Evolutionary conservation across 139 green algal genomes (phyloP), one percentile per base, ranked within the genome.

Genomic region (Chlamydomonas applanata): DNA sequence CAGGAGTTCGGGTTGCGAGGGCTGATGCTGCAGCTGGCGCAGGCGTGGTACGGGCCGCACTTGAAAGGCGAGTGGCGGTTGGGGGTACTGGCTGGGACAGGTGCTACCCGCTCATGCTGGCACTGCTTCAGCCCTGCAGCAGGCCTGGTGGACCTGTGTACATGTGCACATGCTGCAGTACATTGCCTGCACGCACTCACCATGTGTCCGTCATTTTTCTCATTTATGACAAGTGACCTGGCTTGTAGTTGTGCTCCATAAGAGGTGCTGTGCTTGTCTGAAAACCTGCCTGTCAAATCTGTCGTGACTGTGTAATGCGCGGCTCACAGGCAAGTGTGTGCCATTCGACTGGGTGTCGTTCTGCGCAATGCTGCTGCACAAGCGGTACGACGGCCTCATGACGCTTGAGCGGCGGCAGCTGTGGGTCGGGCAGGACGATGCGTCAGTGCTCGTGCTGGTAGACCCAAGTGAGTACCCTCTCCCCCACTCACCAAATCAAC

Each of bases 321-420:
- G n/a, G n/a, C n/a, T n/a, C n/a, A n/a, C 74, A 85, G 74, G 80
- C 68, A 82, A 80, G 61, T 86, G 79, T 65, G 79, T 85, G 33
- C 74, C 79, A 4, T 85, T 85, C 72, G 79, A 85, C 71, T 85
- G 79, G 79, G 75, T 82, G 16, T 79, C 79, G 4, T 85, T 85
- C 64, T 40, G 19, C 27, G 56, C 71, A 20, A 81, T 85, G 79
- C 70, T 85, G 27, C 36, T 79, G 65, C 53, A 79, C 64, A 63
- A 68, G 32, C 54, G 79, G 24, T 63, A 27, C 1, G 53, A 14
- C 59, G n/a, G 59, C 0, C 33, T 72, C 24, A 35, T 86, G 32
- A 40, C 22, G 3, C n/a, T 73, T 11, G 72, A 69, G 49, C 11
- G 20, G 30, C 59, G 75, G 52, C 33, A 83, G 45, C 72, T 86